A percentile compares a stretch with the other conserved stretches of the same genome.
Evolutionary conservation across 352 stramenopile species (phyloP).

Genomic region (Hyaloperonospora arabidopsidis): DNA sequence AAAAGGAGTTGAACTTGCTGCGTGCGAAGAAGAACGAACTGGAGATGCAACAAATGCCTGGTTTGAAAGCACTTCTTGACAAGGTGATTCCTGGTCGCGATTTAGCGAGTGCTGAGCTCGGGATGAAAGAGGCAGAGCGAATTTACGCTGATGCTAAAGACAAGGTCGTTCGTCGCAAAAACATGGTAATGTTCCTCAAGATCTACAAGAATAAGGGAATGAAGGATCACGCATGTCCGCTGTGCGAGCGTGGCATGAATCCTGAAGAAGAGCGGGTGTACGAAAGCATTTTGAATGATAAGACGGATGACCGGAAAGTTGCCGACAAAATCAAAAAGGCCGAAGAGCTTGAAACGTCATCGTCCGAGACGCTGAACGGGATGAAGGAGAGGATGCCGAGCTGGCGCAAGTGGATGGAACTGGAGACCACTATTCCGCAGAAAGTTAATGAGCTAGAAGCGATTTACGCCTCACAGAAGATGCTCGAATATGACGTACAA

Average conservation of each 20-base stretch:
- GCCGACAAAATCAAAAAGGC: constrained; percentile 71
- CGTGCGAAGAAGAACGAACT: constrained; percentile 42
- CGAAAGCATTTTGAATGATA: constrained; percentile 51
- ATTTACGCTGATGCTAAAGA: constrained; percentile 74
- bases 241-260: constrained; percentile 63
- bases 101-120: constrained; percentile 40
- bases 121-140: constrained; percentile 45
- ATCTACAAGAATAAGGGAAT: constrained; percentile 83
- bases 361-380: constrained; percentile 47
- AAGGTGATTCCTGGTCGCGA: constrained; percentile 40
- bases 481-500: constrained; percentile 45
- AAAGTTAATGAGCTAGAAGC: constrained; percentile 42
- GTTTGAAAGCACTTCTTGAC: constrained; percentile 41
- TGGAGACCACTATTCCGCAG: constrained; percentile 41
- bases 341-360: constrained; percentile 37
- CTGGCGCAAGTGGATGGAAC: constrained; percentile 52
- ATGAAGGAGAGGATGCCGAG: constrained; percentile 55
- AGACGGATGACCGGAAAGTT: constrained; percentile 69
- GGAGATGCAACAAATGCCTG: constrained; percentile 44
- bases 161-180: constrained; percentile 71
- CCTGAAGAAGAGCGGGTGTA: constrained; percentile 53
- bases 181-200: constrained; percentile 74
- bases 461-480: constrained; percentile 39
- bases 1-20: constrained; percentile 36
- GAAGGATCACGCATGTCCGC: constrained; percentile 69